Evolutionary conservation across 2,329 filamentous ascomycete genomes (phyloP), one percentile per base, ranked within the genome.

Genomic region (Dactylellina haptotyla): DNA sequence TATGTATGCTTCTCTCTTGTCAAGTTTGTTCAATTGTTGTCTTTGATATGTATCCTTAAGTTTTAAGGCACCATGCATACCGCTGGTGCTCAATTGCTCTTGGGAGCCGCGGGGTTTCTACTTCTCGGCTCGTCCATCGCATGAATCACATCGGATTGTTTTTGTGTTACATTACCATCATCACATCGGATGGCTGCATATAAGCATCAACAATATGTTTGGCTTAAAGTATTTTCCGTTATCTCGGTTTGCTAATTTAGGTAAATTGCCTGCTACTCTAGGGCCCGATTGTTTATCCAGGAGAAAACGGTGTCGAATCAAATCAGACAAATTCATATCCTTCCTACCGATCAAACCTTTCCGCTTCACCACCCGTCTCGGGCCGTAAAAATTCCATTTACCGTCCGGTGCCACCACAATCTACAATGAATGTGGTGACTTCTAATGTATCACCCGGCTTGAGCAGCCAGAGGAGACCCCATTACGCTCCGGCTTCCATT

Each of bases 391-490:
- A 18, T 20, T 63, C 50, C 43, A 28, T 53, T 32, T 71, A 63
- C 30, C 66, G 51, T 41, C 50, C 66, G n/a, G 50, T 20, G 34
- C 58, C 65, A 46, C 56, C 39, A 23, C 48, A 37, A 25, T 57
- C 50, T 45, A 39, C 58, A 71, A 71, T 71, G 66, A 71, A 71
- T 51, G 50, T 71, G 20, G 41, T 71, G 30, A 51, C 66, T 48
- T 71, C 66, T 5, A 71, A 58, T 48, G 32, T 71, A n/a, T 71
- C 66, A 8, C 66, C 66, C 23, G 66, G 66, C 57, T 57, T 71
- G 32, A 23, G 50, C 51, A 51, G 66, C 43, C 66, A 62, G 20
- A 56, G 66, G 43, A 71, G 64, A 25, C 26, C 66, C 16, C 66
- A 71, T 39, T 71, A 71, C 39, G 46, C 58, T 4, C 26, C 66